Evolutionary conservation across 1,284 basidiomycete species (phyloP), one percentile per base, ranked within the genome.

Genomic region (Pyrrhoderma noxium): DNA sequence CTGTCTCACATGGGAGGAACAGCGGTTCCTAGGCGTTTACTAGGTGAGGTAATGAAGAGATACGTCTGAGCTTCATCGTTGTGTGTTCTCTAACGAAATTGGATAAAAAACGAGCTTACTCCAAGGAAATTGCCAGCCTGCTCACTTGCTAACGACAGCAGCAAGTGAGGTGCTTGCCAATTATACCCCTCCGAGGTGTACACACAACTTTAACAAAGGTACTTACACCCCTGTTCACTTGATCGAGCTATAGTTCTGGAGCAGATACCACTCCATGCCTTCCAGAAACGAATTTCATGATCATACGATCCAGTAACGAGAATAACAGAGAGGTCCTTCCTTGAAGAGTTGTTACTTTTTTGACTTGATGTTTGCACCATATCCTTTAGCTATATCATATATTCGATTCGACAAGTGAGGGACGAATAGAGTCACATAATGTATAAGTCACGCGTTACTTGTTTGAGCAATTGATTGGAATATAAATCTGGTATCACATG

Each of bases 61-160:
- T 31, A 31, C 27, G 27, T 31, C 27, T 31, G 27, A 31, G 27
- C 27, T 31, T 31, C 11, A 31, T 31, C 11, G 7, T 54, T 45
- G 58, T 54, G 53, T 51, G 48, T n/a, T n/a, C n/a, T n/a, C 37
- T 39, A 38, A 53, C 14, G 34, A 39, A 18, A n/a, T 8, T 31
- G 3, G n/a, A n/a, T n/a, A 35, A n/a, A 49, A 47, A 25, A 42
- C 25, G 45, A 39, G 61, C 77, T 70, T 66, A 90, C 89, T 98
- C 93, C 39, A 93, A 93, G 43, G 92, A 95, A 60, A 98, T 97
- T n/a, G 93, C 89, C 37, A 97, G 76, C 61, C 92, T 80, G 65
- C 97, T 98, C 31, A 96, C 89, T 89, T 97, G 93, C 91, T 96
- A n/a, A n/a, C n/a, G n/a, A 64, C n/a, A n/a, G n/a, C n/a, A n/a